Conservation (phyloP, 257 asterid species). For the Linaria vulgaris region DNA sequence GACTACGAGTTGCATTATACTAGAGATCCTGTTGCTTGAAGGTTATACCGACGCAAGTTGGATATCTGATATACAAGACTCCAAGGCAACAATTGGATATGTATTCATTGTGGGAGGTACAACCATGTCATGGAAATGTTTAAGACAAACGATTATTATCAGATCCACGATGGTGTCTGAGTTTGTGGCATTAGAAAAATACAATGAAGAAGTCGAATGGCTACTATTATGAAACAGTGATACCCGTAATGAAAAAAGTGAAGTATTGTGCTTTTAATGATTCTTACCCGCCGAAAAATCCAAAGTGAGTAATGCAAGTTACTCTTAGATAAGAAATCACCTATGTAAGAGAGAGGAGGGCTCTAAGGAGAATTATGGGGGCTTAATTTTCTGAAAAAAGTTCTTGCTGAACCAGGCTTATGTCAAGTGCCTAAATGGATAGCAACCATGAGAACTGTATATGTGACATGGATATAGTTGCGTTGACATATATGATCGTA, state of each 20-base stretch:
- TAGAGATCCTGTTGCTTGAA: constrained; percentile 5
- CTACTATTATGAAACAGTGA: no score
- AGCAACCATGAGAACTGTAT: neutral
- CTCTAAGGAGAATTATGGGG: no score
- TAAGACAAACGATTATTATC: neutral
- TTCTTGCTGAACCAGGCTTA: neutral
- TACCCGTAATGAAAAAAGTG: no score
- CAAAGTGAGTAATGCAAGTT: no score
- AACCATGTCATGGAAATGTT: constrained; percentile 13
- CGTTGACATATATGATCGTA: neutral
- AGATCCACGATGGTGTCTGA: constrained; percentile 8
- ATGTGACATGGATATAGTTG: neutral
- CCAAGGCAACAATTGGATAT: constrained; percentile 12
- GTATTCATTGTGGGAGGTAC: constrained; percentile 12
- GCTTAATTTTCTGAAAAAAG: no score
- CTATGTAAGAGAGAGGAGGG: no score
- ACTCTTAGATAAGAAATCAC: no score
- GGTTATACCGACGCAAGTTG: neutral
- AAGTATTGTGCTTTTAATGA: no score
- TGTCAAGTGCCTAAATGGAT: neutral
- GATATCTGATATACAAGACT: no score
- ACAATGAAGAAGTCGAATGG: no score
- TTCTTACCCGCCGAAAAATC: no score
- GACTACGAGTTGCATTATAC: constrained; percentile 3
- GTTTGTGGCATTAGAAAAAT: neutral